phyloP scores from a whole-genome alignment of 1,284 basidiomycete species.

The Phellopilus nigrolimitatus region DNA sequence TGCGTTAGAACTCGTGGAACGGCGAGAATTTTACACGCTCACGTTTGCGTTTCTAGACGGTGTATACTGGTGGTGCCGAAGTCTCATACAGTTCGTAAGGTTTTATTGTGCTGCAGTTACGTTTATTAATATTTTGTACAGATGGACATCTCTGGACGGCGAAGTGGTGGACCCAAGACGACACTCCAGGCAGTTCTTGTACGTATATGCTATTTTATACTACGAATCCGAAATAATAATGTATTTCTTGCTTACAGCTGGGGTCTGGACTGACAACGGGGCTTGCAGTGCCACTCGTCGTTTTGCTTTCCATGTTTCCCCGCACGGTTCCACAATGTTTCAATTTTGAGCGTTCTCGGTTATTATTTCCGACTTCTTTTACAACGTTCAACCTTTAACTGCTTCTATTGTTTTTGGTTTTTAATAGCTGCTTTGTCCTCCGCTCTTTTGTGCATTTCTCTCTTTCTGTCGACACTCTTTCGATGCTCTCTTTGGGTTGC shows the following conservation, averaged over 20 bases:
- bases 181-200: conserved; percentile 43
- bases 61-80: conserved; percentile 46
- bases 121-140: conserved; percentile 2
- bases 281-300: conserved; percentile 24
- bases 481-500: too few species aligned
- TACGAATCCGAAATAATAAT: conserved; percentile 7
- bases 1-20: conserved; percentile 31
- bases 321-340: background rate
- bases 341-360: too few species aligned
- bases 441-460: too few species aligned
- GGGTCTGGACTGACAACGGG: conserved; percentile 35
- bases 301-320: background rate
- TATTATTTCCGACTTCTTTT: too few species aligned
- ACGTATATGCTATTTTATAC: background rate
- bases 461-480: too few species aligned
- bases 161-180: conserved; percentile 55
- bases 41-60: conserved; percentile 27
- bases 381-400: too few species aligned
- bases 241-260: conserved; percentile 28
- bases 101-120: background rate
- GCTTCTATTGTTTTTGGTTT: too few species aligned
- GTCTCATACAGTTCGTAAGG: conserved; percentile 43
- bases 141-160: conserved; percentile 46
- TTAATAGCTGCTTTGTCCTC: too few species aligned
- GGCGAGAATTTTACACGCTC: background rate